A percentile compares a stretch with the other conserved stretches of the same genome.
These are phyloP conservation scores for Thalassiosira ordinaria DNA, from an alignment of 352 stramenopile genomes.

Conservation along the genomic window DNA sequence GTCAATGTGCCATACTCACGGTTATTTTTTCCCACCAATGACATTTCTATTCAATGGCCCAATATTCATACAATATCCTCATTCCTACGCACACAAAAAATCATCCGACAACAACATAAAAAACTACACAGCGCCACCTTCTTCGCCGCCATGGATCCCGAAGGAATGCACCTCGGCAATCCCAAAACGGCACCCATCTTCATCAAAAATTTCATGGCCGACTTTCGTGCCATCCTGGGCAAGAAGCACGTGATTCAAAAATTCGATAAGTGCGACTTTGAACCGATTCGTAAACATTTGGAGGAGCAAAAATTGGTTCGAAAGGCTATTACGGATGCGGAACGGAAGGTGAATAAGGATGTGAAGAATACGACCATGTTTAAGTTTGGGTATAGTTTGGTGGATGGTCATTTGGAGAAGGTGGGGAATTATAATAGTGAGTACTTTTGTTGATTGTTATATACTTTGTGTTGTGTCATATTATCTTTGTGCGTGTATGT, in stretches of 20 bases:
- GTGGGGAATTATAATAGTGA: conserved; percentile 86
- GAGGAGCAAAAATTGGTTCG: conserved; percentile 88
- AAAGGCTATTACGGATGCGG: conserved; percentile 96
- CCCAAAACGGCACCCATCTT: conserved; percentile 96
- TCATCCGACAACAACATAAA: conserved; percentile 3
- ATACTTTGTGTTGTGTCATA: neutral
- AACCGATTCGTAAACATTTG: conserved; percentile 91
- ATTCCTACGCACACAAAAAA: no score
- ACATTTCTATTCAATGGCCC: conserved; percentile 8
- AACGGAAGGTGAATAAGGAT: conserved; percentile 87
- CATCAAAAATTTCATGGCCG: conserved; percentile 99
- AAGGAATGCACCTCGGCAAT: conserved; percentile 97
- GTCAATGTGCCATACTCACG: no score
- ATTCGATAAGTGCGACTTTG: conserved; percentile 98
- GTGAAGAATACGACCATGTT: conserved; percentile 92
- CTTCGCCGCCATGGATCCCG: conserved; percentile 94
- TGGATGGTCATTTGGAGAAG: conserved; percentile 98
- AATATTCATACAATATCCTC: conserved; percentile 6
- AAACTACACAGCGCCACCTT: conserved; percentile 88
- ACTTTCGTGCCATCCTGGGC: conserved; percentile 90
- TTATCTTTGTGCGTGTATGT: conserved; percentile 86
- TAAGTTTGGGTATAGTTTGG: conserved; percentile 94
- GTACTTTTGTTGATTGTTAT: conserved; percentile 25
- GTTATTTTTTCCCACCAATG: no score
- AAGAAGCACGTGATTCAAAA: conserved; percentile 93